A percentile compares a stretch with the other conserved stretches of the same genome.
Evolutionary conservation across 176 grass and related monocot genomes (phyloP).

Genomic region (Hyparrhenia diplandra): DNA sequence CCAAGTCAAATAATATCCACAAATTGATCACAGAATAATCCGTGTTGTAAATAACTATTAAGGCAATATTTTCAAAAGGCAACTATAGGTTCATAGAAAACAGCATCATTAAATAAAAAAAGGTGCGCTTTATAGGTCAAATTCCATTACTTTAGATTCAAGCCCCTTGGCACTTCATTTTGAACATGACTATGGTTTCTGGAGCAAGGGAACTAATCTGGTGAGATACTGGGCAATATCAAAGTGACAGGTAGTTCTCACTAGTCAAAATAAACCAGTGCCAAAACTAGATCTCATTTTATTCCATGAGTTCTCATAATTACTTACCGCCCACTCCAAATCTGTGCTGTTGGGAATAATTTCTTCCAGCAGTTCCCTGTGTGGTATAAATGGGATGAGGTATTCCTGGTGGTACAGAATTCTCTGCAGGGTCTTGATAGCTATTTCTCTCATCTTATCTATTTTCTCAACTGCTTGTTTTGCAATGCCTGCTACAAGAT

Average conservation of each 20-base stretch:
- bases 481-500: constrained; percentile 70
- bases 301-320: not conserved
- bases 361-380: constrained; percentile 66
- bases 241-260: constrained; percentile 1
- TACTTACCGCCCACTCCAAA: constrained; percentile 82
- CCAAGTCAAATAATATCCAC: not conserved
- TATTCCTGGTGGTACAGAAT: constrained; percentile 75
- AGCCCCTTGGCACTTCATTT: not conserved
- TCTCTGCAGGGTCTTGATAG: constrained; percentile 64
- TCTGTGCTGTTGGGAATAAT: constrained; percentile 61
- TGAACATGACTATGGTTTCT: constrained; percentile 11
- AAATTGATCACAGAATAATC: constrained; percentile 10
- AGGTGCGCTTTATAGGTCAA: not conserved
- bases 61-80: constrained; percentile 13
- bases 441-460: constrained; percentile 93
- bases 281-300: constrained; percentile 6
- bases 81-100: not conserved
- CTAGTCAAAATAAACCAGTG: constrained; percentile 13
- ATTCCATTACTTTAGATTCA: not conserved
- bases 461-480: constrained; percentile 97
- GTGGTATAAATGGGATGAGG: constrained; percentile 58
- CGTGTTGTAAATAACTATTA: not conserved
- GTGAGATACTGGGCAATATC: not conserved
- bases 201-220: not conserved
- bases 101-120: not conserved